A percentile compares a stretch with the other conserved stretches of the same genome.
phyloP scores from a whole-genome alignment of 2,329 filamentous ascomycete genomes.

The Gaeumannomyces tritici region DNA sequence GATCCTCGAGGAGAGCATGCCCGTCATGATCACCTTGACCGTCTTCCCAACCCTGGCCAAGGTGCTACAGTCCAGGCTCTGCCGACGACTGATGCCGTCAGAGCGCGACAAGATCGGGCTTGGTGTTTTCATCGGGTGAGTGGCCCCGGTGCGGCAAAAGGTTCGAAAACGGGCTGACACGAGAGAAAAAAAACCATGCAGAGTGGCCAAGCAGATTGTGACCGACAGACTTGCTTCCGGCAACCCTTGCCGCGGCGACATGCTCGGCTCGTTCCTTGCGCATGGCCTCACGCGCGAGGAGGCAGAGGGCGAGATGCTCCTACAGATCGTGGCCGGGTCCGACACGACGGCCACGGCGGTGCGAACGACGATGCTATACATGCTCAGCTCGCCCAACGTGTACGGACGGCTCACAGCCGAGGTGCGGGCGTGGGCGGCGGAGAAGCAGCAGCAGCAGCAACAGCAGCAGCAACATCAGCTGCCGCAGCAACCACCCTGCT shows the following conservation, averaged over 20 bases:
- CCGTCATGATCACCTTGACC: conserved; percentile 21
- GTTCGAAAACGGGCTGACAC: conserved; percentile 5
- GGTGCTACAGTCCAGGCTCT: conserved; percentile 29
- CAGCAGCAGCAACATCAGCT: conserved; percentile 5
- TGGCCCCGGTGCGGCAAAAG: conserved; percentile 1
- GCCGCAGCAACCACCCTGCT: conserved; percentile 6
- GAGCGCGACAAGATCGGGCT: conserved; percentile 27
- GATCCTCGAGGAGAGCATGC: conserved; percentile 21
- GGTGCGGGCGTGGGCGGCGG: conserved; percentile 21
- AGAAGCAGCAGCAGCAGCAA: conserved; percentile 3
- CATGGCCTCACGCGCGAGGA: conserved; percentile 27
- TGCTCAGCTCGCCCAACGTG: conserved; percentile 13
- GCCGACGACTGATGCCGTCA: conserved; percentile 30
- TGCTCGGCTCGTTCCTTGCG: conserved; percentile 30
- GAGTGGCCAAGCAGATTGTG: conserved; percentile 29
- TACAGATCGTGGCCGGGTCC: conserved; percentile 23
- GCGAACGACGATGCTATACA: conserved; percentile 15
- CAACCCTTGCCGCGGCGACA: conserved; percentile 20
- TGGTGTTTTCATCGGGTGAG: conserved; percentile 25
- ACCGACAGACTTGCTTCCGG: conserved; percentile 17
- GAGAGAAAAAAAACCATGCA: conserved; percentile 3
- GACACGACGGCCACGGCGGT: conserved; percentile 20
- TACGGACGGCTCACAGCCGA: conserved; percentile 18
- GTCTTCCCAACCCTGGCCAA: conserved; percentile 29
- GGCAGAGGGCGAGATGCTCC: conserved; percentile 32